These are phyloP conservation scores for Ceratocystis lukuohia DNA, from an alignment of 2,329 filamentous ascomycete species.

Conservation along the genomic window DNA sequence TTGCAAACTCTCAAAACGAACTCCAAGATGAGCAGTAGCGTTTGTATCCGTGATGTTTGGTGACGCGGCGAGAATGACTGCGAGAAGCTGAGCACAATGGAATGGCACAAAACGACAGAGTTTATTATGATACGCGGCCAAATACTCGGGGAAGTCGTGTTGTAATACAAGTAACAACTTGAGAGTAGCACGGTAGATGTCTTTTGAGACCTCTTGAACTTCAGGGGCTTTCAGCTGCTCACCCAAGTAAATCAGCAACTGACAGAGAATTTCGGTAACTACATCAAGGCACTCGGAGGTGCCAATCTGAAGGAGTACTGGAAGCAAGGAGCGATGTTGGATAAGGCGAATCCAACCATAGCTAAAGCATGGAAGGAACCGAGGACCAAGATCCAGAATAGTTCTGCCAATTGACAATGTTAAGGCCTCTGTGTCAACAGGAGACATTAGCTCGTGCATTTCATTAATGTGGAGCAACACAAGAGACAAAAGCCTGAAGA, in stretches of 20 bases:
- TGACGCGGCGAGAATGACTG: slow-evolving; percentile 72
- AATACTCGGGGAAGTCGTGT: slow-evolving; percentile 88
- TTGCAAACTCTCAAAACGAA: slow-evolving; percentile 65
- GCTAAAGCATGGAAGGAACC: slow-evolving; percentile 65
- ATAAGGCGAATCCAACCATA: slow-evolving; percentile 77
- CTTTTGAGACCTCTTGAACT: slow-evolving; percentile 56
- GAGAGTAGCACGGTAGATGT: slow-evolving; percentile 70
- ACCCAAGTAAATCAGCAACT: slow-evolving; percentile 59
- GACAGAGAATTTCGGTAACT: slow-evolving; percentile 68
- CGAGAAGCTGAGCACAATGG: slow-evolving; percentile 76
- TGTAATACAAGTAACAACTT: slow-evolving; percentile 76
- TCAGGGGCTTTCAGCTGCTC: slow-evolving; percentile 65
- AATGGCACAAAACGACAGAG: slow-evolving; percentile 70
- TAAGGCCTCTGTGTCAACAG: slow-evolving; percentile 7
- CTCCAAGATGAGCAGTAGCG: slow-evolving; percentile 56
- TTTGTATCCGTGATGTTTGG: slow-evolving; percentile 62
- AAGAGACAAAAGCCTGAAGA: slow-evolving; percentile 77
- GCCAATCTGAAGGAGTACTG: slow-evolving; percentile 48
- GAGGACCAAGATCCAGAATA: slow-evolving; percentile 61
- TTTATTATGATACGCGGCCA: slow-evolving; percentile 72
- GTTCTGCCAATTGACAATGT: slow-evolving; percentile 33
- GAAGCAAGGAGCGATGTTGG: slow-evolving; percentile 74
- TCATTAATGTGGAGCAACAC: slow-evolving; percentile 58
- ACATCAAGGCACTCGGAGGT: slow-evolving; percentile 42
- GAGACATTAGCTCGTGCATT: slow-evolving; percentile 26